Percentiles rank a stretch among this genome's conserved stretches.
These are phyloP conservation scores for Dalbergia oliveri DNA, from an alignment of 306 rosid genomes.

Conservation along the genomic window DNA sequence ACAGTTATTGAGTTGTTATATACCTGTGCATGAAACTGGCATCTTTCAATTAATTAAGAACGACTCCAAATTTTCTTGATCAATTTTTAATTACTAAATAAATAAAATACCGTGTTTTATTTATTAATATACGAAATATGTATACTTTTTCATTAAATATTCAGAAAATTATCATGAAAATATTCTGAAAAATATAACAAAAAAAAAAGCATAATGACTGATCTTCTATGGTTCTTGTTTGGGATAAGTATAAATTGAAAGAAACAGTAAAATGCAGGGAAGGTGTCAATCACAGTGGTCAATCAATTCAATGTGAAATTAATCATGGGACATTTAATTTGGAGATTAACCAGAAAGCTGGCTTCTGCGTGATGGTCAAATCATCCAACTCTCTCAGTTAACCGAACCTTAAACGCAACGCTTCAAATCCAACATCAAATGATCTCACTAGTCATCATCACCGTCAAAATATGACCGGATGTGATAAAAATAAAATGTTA, in stretches of 20 bases:
- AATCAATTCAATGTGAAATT: slow-evolving; percentile 16
- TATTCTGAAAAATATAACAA: neutral
- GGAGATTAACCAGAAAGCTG: slow-evolving; percentile 12
- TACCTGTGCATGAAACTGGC: slow-evolving; percentile 3
- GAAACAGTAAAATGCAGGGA: neutral
- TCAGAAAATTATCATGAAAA: neutral
- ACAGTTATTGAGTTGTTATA: slow-evolving; percentile 20
- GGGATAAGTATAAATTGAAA: neutral
- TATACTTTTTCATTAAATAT: neutral
- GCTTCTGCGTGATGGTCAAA: slow-evolving; percentile 46
- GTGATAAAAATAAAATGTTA: slow-evolving; percentile 51
- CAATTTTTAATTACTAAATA: neutral
- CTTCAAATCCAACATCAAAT: slow-evolving; percentile 33
- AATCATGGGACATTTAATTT: neutral
- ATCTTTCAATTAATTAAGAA: slow-evolving; percentile 23
- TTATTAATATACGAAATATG: neutral
- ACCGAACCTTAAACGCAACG: slow-evolving; percentile 64
- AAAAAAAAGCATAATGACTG: neutral
- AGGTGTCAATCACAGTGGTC: slow-evolving; percentile 17
- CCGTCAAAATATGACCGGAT: slow-evolving; percentile 47
- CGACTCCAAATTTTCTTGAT: neutral
- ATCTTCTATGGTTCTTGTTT: slow-evolving; percentile 22
- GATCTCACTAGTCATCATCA: slow-evolving; percentile 41
- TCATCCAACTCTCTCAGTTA: slow-evolving; percentile 47
- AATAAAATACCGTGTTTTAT: neutral